These are phyloP conservation scores for Quercus aquifolioides DNA, from an alignment of 306 rosid genomes.

Conservation along the genomic window DNA sequence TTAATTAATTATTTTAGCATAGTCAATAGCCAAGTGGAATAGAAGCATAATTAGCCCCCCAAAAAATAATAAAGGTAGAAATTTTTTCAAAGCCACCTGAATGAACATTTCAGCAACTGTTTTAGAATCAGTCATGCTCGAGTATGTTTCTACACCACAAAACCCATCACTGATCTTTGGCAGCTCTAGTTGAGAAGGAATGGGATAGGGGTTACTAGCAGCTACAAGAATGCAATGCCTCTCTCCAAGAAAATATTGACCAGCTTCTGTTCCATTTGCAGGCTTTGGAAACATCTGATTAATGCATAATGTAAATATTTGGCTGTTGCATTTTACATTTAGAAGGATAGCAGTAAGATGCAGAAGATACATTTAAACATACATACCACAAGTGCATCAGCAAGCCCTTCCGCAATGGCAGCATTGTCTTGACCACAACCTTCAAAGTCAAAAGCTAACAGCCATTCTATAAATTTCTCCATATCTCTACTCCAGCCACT, in stretches of 20 bases:
- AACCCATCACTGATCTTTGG: constrained; percentile 10
- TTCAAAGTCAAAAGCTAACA: constrained; percentile 11
- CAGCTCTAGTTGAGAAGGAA: background rate
- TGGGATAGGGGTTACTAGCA: background rate
- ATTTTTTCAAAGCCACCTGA: background rate
- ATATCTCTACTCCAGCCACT: background rate
- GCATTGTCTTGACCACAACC: background rate
- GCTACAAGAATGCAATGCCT: constrained; percentile 28
- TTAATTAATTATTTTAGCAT: background rate
- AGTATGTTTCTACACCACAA: background rate
- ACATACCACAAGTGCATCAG: constrained; percentile 25
- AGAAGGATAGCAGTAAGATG: too few species aligned
- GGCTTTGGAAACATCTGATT: constrained; percentile 25
- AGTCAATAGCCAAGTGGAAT: background rate
- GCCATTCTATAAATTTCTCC: background rate
- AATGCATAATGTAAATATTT: background rate
- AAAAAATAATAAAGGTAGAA: too few species aligned
- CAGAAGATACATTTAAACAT: background rate
- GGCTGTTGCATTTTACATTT: too few species aligned
- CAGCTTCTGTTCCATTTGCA: background rate
- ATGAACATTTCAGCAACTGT: constrained; percentile 5
- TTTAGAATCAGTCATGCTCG: background rate
- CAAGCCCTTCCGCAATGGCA: constrained; percentile 13
- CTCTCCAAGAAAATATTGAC: constrained; percentile 3
- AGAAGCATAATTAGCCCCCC: background rate